Conservation (phyloP, 1,284 basidiomycete species). For the Omphalotus olearius region DNA sequence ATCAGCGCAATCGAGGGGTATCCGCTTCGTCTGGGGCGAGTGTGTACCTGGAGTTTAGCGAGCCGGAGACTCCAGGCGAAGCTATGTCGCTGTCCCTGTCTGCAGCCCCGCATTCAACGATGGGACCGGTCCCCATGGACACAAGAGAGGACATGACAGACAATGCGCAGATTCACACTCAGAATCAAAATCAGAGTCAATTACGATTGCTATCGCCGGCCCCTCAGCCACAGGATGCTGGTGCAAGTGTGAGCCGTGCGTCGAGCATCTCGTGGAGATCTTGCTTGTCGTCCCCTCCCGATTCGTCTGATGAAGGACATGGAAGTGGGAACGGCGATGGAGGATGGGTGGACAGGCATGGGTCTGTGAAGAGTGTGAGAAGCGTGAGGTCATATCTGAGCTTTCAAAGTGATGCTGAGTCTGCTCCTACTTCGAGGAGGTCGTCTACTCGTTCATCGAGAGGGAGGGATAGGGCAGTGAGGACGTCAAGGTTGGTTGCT, state of each 20-base stretch:
- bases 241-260: conserved; percentile 2
- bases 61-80: neutral
- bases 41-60: conserved; percentile 15
- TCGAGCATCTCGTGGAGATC: conserved; percentile 11
- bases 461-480: conserved; percentile 10
- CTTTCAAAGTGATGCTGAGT: conserved; percentile 7
- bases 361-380: neutral
- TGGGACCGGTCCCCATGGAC: too few relatives aligned
- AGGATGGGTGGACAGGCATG: neutral
- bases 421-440: conserved; percentile 4
- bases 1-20: too few relatives aligned
- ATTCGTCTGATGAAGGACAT: conserved; percentile 5
- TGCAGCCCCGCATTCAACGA: too few relatives aligned
- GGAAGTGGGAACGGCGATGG: neutral
- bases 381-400: neutral
- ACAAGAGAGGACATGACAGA: too few relatives aligned
- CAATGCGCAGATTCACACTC: too few relatives aligned
- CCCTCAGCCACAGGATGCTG: neutral
- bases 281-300: neutral
- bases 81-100: too few relatives aligned
- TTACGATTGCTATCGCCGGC: too few relatives aligned
- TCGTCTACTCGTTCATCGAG: conserved; percentile 5
- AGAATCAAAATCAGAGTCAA: too few relatives aligned
- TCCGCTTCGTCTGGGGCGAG: conserved; percentile 8
- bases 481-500: conserved; percentile 55